A percentile compares a stretch with the other conserved stretches of the same genome.
These are phyloP conservation scores for Vaccinium vitisidaea DNA, from an alignment of 148 eudicot genomes.

Conservation along the genomic window DNA sequence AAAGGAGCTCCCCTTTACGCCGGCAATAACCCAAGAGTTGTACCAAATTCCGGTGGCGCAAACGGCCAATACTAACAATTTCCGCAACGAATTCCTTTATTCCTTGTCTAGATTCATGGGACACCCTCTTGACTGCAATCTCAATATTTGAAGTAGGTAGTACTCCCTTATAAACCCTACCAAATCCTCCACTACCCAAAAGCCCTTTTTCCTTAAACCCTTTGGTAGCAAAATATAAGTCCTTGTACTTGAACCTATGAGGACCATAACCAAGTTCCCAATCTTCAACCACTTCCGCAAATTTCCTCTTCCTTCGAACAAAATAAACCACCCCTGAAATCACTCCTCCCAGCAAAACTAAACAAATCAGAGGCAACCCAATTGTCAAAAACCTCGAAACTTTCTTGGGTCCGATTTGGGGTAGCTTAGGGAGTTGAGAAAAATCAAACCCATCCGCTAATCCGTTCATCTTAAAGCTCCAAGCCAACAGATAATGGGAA, in stretches of 20 bases:
- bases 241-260: conserved; percentile 45
- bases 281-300: conserved; percentile 45
- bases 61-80: conserved; percentile 30
- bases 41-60: conserved; percentile 36
- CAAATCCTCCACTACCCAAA: conserved; percentile 34
- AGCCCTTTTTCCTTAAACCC: conserved; percentile 46
- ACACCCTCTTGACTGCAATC: conserved; percentile 34
- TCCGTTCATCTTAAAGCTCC: conserved; percentile 31
- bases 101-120: conserved; percentile 39
- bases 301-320: conserved; percentile 40
- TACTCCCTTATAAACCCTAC: conserved; percentile 30
- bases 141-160: conserved; percentile 19
- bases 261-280: conserved; percentile 53
- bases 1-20: conserved; percentile 27
- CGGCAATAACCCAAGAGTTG: conserved; percentile 34
- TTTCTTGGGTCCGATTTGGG: conserved; percentile 18
- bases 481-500: conserved; percentile 27
- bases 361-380: conserved; percentile 13
- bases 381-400: conserved; percentile 13
- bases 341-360: not conserved
- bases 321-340: conserved; percentile 1
- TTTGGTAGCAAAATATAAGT: conserved; percentile 47
- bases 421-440: conserved; percentile 34
- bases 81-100: conserved; percentile 37
- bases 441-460: conserved; percentile 18